Evolutionary conservation across 176 grass and related monocot genomes (phyloP).

Genomic region (Aegilops umbellulata): DNA sequence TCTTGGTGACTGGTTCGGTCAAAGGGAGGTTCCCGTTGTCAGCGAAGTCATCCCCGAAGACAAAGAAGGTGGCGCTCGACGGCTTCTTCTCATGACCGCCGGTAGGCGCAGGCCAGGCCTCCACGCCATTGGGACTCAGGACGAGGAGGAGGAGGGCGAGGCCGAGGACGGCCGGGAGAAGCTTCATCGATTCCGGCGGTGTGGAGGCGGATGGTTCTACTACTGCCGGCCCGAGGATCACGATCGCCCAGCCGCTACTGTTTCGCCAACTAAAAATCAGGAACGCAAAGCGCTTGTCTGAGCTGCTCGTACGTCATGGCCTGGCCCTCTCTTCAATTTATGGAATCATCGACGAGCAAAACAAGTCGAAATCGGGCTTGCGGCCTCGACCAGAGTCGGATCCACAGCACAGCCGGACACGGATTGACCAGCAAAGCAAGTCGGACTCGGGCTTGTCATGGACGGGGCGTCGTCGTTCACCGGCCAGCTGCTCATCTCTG

Average conservation of each 20-base stretch:
- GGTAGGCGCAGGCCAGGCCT: not conserved
- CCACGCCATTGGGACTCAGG: not conserved
- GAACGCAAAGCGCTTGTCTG: not conserved
- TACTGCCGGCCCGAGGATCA: not conserved
- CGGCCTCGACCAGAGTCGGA: not conserved
- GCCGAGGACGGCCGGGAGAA: not conserved
- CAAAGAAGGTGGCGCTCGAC: not conserved
- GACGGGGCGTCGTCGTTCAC: not conserved
- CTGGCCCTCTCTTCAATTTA: not conserved
- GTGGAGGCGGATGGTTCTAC: not conserved
- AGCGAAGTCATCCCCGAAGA: constrained; percentile 35
- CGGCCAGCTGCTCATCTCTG: no score
- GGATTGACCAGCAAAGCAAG: not conserved
- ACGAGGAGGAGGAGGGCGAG: not conserved
- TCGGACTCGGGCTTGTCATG: not conserved
- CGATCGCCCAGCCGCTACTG: not conserved
- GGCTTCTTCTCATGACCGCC: not conserved
- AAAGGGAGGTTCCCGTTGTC: constrained; percentile 27
- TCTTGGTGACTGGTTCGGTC: not conserved
- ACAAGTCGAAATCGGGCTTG: not conserved
- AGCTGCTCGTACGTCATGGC: not conserved
- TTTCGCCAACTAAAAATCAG: not conserved
- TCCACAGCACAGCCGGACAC: no score
- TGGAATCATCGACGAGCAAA: not conserved
- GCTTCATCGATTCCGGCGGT: not conserved